Evolutionary conservation across 345 rosid species (phyloP).

Genomic region (Garcia nutans): DNA sequence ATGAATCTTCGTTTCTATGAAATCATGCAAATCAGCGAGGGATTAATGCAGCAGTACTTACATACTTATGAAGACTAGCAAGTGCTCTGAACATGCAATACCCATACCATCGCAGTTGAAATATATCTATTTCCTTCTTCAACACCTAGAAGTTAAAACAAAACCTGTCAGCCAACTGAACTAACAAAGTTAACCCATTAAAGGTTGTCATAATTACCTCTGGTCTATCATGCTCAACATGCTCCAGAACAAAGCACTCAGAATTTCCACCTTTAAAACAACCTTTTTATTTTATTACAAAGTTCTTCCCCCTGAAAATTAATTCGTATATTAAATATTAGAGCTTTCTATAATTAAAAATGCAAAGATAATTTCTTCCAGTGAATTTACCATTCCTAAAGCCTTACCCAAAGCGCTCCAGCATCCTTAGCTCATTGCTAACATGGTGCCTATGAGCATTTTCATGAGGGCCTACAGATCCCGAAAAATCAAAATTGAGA

Average conservation of each 20-base stretch:
- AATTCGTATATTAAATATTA: slow-evolving; percentile 7
- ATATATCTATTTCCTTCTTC: slow-evolving; percentile 67
- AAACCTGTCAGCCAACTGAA: slow-evolving; percentile 21
- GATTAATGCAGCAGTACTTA: slow-evolving; percentile 17
- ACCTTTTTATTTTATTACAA: slow-evolving; percentile 73
- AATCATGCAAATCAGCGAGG: not conserved
- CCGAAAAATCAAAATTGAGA: slow-evolving; percentile 7
- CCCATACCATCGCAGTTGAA: slow-evolving; percentile 76
- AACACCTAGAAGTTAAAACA: slow-evolving; percentile 42
- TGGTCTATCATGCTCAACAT: slow-evolving; percentile 91
- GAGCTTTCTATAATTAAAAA: not conserved
- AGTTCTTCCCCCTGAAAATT: slow-evolving; percentile 75
- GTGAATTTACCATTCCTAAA: slow-evolving; percentile 2
- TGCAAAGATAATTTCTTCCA: not conserved
- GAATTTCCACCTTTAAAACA: slow-evolving; percentile 66
- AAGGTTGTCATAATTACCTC: slow-evolving; percentile 47
- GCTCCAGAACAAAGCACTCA: slow-evolving; percentile 86
- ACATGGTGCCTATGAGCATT: slow-evolving; percentile 68
- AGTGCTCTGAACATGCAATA: slow-evolving; percentile 89
- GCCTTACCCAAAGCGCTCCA: slow-evolving; percentile 90
- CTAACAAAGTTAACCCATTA: not conserved
- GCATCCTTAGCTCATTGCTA: slow-evolving; percentile 74
- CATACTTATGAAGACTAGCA: slow-evolving; percentile 85
- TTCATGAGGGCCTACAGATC: slow-evolving; percentile 74
- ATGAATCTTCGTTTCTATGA: slow-evolving; percentile 1